Percentiles rank a stretch among this genome's conserved stretches.
phyloP scores from a whole-genome alignment of 2,329 filamentous ascomycete genomes.

The Stachybotrys echinatus region DNA sequence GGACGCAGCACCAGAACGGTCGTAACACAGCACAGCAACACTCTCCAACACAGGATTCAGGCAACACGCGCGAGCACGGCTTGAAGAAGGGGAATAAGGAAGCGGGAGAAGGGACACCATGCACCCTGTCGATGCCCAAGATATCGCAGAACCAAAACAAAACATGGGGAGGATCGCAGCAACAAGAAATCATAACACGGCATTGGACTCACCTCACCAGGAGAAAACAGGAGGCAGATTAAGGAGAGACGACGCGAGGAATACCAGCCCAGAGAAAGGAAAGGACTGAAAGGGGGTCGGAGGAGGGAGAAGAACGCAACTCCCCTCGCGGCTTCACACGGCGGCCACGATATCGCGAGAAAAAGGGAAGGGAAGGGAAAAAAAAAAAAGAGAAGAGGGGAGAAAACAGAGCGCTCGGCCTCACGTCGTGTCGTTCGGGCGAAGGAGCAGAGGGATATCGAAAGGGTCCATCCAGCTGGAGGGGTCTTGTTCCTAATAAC shows the following conservation, averaged over 20 bases:
- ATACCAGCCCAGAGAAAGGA: background rate
- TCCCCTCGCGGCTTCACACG: background rate
- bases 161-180: background rate
- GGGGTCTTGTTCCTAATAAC: conserved; percentile 3
- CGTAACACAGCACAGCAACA: background rate
- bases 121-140: too few species aligned
- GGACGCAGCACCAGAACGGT: background rate
- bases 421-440: background rate
- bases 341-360: background rate
- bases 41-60: background rate
- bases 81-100: background rate
- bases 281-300: background rate
- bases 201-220: background rate
- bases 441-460: background rate
- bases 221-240: background rate
- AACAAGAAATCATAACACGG: background rate
- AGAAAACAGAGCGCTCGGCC: background rate
- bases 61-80: background rate
- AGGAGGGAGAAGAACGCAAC: background rate
- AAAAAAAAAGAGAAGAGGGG: background rate
- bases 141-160: background rate
- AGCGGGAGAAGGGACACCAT: background rate
- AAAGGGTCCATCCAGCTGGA: conserved; percentile 3
- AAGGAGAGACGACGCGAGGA: background rate
- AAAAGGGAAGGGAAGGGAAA: background rate